Evolutionary conservation across 106 monocot species (phyloP).

Genomic region (Narthecium ossifragum): DNA sequence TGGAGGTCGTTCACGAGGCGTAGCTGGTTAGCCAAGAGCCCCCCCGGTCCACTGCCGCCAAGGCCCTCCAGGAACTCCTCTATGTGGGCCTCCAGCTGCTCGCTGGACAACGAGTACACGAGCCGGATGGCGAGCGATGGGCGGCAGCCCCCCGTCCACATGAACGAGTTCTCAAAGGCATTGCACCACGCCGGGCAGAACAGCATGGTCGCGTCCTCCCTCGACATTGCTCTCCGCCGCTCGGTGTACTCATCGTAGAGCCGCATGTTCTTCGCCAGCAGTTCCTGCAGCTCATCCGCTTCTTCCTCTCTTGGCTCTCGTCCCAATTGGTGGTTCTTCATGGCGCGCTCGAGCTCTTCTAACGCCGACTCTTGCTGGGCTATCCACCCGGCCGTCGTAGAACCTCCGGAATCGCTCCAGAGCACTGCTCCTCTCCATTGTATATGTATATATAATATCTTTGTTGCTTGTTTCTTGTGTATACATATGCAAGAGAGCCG

Average conservation of each 20-base stretch:
- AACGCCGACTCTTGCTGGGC: too few relatives aligned
- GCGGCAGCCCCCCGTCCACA: constrained; percentile 56
- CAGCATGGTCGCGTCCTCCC: constrained; percentile 22
- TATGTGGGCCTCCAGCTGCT: constrained; percentile 24
- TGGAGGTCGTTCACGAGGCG: constrained; percentile 27
- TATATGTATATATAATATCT: too few relatives aligned
- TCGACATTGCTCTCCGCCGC: constrained; percentile 11
- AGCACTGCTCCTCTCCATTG: too few relatives aligned
- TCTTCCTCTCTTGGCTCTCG: neutral
- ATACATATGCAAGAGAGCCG: too few relatives aligned
- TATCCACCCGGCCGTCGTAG: too few relatives aligned
- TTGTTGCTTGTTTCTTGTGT: too few relatives aligned
- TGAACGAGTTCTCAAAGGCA: constrained; percentile 38
- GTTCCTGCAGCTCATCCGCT: constrained; percentile 10
- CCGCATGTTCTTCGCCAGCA: constrained; percentile 22
- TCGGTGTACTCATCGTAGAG: constrained; percentile 28
- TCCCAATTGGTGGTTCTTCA: neutral
- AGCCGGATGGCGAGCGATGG: constrained; percentile 48
- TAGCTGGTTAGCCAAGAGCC: constrained; percentile 22
- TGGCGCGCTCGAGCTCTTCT: neutral
- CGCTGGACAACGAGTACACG: constrained; percentile 31
- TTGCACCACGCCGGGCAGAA: constrained; percentile 48
- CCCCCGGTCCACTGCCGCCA: neutral
- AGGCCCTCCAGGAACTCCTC: constrained; percentile 16
- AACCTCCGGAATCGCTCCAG: too few relatives aligned